Percentiles rank a stretch among this genome's conserved stretches.
These are phyloP conservation scores for Raddia distichophylla DNA, from an alignment of 176 grass and related monocot species.

Conservation along the genomic window DNA sequence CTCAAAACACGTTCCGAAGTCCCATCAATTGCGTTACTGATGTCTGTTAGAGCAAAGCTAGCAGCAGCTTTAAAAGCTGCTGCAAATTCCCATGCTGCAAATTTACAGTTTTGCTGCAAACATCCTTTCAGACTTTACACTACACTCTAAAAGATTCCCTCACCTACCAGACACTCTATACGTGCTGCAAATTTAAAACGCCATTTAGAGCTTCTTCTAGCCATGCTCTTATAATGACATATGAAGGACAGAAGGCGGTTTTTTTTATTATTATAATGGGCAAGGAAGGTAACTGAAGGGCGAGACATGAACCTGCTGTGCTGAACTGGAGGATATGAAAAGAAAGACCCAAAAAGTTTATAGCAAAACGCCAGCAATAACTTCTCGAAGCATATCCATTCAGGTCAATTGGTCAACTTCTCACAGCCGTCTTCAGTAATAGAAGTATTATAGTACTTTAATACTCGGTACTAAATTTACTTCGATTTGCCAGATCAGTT, in stretches of 20 bases:
- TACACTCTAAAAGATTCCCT: too few species aligned
- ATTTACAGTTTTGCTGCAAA: too few species aligned
- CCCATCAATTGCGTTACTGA: constrained; percentile 19
- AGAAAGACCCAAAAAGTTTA: neutral
- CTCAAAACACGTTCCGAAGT: neutral
- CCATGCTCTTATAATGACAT: constrained; percentile 13
- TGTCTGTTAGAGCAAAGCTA: too few species aligned
- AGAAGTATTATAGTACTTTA: neutral
- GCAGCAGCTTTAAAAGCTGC: too few species aligned
- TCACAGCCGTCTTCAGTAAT: neutral
- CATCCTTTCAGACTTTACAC: too few species aligned
- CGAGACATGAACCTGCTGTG: constrained; percentile 13
- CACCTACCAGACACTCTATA: too few species aligned
- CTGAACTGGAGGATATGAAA: constrained; percentile 31
- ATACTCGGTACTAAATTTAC: neutral
- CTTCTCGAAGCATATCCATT: neutral
- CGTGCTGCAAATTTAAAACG: too few species aligned
- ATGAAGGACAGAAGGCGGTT: neutral
- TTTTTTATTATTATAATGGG: constrained; percentile 15
- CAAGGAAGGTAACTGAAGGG: neutral
- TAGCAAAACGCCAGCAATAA: constrained; percentile 1
- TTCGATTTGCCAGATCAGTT: neutral
- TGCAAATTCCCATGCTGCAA: too few species aligned
- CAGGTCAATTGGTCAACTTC: neutral
- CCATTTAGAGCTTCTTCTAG: too few species aligned